A percentile compares a stretch with the other conserved stretches of the same genome.
These are phyloP conservation scores for Yamadazyma kitorensis DNA, from an alignment of 805 yeast species.

Conservation along the genomic window DNA sequence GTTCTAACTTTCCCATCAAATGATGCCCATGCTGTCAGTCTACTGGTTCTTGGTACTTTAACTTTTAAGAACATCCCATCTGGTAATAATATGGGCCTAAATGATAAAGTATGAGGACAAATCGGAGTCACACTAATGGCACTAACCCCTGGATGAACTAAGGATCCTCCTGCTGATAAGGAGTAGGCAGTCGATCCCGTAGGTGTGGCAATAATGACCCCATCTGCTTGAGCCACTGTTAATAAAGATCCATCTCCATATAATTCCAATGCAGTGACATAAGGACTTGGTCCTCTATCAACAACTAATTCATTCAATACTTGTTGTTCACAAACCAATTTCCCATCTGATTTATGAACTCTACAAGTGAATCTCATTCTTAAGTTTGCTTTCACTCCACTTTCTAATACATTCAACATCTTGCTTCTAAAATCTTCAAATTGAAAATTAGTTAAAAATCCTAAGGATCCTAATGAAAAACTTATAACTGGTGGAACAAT, in stretches of 20 bases:
- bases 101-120: constrained; percentile 92
- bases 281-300: constrained; percentile 93
- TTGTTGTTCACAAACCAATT: constrained; percentile 62
- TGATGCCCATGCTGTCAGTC: constrained; percentile 95
- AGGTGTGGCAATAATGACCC: constrained; percentile 88
- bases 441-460: constrained; percentile 67
- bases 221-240: constrained; percentile 93
- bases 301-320: constrained; percentile 87
- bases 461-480: constrained; percentile 43
- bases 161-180: constrained; percentile 90
- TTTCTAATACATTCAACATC: constrained; percentile 55
- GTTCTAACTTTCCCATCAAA: constrained; percentile 91
- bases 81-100: constrained; percentile 88
- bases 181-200: constrained; percentile 97
- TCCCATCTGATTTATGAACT: constrained; percentile 52
- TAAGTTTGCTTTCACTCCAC: constrained; percentile 72
- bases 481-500: constrained; percentile 48
- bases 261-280: constrained; percentile 82
- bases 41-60: constrained; percentile 71
- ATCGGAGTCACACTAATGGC: constrained; percentile 93
- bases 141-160: constrained; percentile 91
- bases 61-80: constrained; percentile 87
- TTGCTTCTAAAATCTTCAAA: constrained; percentile 68
- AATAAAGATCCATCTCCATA: constrained; percentile 83
- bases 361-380: constrained; percentile 88